A percentile compares a stretch with the other conserved stretches of the same genome.
phyloP scores from a whole-genome alignment of 371 early-diverging fungal species.

The Choanephora cucurbitarum region DNA sequence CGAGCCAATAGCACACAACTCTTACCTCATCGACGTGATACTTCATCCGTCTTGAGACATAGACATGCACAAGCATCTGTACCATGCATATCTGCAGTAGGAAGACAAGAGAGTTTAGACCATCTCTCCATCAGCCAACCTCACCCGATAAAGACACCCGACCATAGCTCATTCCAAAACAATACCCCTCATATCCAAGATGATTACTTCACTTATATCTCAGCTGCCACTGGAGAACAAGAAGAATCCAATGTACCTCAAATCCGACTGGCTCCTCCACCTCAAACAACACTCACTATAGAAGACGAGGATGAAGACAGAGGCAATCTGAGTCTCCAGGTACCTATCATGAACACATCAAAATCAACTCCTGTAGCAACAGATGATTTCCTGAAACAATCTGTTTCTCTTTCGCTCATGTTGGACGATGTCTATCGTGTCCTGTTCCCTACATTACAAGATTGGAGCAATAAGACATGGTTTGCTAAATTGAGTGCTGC shows the following conservation, averaged over 20 bases:
- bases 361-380: too few species aligned
- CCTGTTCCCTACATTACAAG: constrained; percentile 58
- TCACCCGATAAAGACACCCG: constrained; percentile 15
- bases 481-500: constrained; percentile 58
- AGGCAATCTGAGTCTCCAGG: constrained; percentile 14
- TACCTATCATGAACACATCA: neutral
- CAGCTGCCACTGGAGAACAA: constrained; percentile 12
- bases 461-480: constrained; percentile 51
- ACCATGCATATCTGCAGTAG: constrained; percentile 20
- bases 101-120: constrained; percentile 20
- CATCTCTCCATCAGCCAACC: constrained; percentile 7
- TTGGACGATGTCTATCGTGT: constrained; percentile 11
- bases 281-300: neutral
- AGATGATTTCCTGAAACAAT: constrained; percentile 5
- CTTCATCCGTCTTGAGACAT: constrained; percentile 5
- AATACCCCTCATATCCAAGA: constrained; percentile 11
- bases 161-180: constrained; percentile 1
- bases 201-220: constrained; percentile 47
- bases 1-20: constrained; percentile 33
- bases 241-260: constrained; percentile 28
- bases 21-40: constrained; percentile 11
- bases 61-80: constrained; percentile 23
- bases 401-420: neutral
- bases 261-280: constrained; percentile 41
- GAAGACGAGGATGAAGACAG: neutral